A percentile compares a stretch with the other conserved stretches of the same genome.
phyloP scores from a whole-genome alignment of 139 green algal genomes.

The Asterochloris erici region DNA sequence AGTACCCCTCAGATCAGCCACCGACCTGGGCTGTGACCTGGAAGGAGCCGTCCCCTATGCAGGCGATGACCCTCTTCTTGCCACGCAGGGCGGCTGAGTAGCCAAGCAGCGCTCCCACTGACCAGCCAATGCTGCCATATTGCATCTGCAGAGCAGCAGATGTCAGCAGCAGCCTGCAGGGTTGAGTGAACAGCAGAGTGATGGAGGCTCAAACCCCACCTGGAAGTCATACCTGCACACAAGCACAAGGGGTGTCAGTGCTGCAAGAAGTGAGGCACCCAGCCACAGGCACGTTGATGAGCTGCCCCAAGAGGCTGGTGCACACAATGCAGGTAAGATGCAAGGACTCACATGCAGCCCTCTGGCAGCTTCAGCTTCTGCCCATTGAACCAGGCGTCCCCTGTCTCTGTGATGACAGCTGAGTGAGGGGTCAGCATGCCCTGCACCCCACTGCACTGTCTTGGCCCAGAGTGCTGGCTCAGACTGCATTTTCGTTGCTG shows the following conservation, averaged over 20 bases:
- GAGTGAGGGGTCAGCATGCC: slow-evolving; percentile 41
- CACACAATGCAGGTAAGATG: neutral
- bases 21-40: slow-evolving; percentile 66
- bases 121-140: slow-evolving; percentile 83
- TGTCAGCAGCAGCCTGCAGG: neutral
- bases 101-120: slow-evolving; percentile 69
- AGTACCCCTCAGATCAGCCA: neutral
- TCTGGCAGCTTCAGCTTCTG: slow-evolving; percentile 70
- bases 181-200: slow-evolving; percentile 22
- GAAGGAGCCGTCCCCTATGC: slow-evolving; percentile 82
- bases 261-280: neutral
- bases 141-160: slow-evolving; percentile 19
- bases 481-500: too few relatives aligned
- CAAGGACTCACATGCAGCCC: slow-evolving; percentile 39
- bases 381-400: slow-evolving; percentile 81
- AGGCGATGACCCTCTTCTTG: slow-evolving; percentile 68
- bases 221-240: slow-evolving; percentile 63
- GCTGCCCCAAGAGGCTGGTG: too few relatives aligned
- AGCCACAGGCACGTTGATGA: neutral
- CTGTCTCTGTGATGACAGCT: slow-evolving; percentile 59
- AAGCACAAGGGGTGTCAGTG: neutral
- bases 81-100: slow-evolving; percentile 20
- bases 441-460: slow-evolving; percentile 24
- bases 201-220: too few relatives aligned
- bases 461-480: neutral